These are phyloP conservation scores for Hypoxylon sp. DNA, from an alignment of 2,329 filamentous ascomycete species.

Conservation along the genomic window DNA sequence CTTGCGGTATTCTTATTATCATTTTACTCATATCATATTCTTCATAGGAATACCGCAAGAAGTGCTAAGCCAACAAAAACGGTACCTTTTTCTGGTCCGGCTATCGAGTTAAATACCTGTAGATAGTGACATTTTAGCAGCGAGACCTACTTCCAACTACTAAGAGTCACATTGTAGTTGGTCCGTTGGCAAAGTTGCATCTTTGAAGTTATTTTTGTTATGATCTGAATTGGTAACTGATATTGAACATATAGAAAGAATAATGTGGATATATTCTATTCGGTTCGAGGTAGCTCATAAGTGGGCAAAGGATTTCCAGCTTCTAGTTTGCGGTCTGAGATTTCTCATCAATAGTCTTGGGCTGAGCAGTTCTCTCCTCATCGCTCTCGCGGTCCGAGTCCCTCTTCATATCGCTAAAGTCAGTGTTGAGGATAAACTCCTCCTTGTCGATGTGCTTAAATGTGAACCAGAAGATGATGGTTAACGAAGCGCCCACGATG, in stretches of 20 bases:
- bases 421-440: conserved; percentile 53
- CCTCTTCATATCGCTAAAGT: conserved; percentile 51
- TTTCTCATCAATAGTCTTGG: conserved; percentile 41
- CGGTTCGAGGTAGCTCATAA: neutral
- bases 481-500: conserved; percentile 49
- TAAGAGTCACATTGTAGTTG: neutral
- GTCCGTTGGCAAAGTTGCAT: too few relatives aligned
- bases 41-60: neutral
- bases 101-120: neutral
- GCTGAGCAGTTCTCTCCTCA: conserved; percentile 37
- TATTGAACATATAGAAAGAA: too few relatives aligned
- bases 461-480: conserved; percentile 51
- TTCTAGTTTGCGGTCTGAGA: conserved; percentile 16
- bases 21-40: neutral
- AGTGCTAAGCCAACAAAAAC: neutral
- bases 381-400: conserved; percentile 51
- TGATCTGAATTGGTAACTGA: too few relatives aligned
- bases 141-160: neutral
- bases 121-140: neutral
- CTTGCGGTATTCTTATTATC: neutral
- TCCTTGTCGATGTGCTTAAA: conserved; percentile 52
- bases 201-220: too few relatives aligned
- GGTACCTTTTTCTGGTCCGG: neutral
- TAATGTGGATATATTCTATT: neutral
- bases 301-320: neutral